These are phyloP conservation scores for Scedosporium boydii DNA, from an alignment of 2,329 filamentous ascomycete genomes.

Conservation along the genomic window DNA sequence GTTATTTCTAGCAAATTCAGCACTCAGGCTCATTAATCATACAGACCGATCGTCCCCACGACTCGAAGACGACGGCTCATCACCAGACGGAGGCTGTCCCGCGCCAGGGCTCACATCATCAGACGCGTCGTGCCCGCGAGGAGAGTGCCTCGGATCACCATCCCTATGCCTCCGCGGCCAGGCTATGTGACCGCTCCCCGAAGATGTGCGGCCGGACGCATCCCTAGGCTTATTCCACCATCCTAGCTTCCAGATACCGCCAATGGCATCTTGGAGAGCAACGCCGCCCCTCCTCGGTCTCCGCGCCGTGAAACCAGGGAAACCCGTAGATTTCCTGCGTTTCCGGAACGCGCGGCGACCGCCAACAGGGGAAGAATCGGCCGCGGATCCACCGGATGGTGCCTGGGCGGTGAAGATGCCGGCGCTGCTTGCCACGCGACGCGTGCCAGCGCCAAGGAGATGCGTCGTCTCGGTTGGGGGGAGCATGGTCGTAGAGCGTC, in stretches of 20 bases:
- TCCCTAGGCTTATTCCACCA: conserved; percentile 35
- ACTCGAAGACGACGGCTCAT: not conserved
- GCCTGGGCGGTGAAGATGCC: conserved; percentile 7
- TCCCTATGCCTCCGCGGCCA: not conserved
- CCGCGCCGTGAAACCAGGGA: conserved; percentile 50
- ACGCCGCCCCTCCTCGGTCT: conserved; percentile 26
- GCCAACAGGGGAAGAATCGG: conserved; percentile 14
- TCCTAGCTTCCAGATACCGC: conserved; percentile 42
- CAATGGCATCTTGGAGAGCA: conserved; percentile 36
- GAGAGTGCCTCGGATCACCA: not conserved
- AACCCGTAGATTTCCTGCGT: conserved; percentile 50
- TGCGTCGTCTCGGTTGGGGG: conserved; percentile 32
- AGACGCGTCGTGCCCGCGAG: not conserved
- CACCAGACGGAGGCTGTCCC: not conserved
- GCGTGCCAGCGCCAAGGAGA: conserved; percentile 22
- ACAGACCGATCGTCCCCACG: not conserved
- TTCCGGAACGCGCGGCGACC: conserved; percentile 21
- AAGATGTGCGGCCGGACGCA: not conserved
- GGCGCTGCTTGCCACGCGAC: conserved; percentile 21
- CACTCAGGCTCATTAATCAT: not conserved
- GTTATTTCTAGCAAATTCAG: not conserved
- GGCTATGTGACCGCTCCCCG: not conserved
- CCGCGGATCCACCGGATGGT: conserved; percentile 12
- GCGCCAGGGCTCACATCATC: not conserved
- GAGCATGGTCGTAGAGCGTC: conserved; percentile 37